Percentiles rank a stretch among this genome's conserved stretches.
Evolutionary conservation across 441 rosid species (phyloP).

Genomic region (Gossypium lobatum): DNA sequence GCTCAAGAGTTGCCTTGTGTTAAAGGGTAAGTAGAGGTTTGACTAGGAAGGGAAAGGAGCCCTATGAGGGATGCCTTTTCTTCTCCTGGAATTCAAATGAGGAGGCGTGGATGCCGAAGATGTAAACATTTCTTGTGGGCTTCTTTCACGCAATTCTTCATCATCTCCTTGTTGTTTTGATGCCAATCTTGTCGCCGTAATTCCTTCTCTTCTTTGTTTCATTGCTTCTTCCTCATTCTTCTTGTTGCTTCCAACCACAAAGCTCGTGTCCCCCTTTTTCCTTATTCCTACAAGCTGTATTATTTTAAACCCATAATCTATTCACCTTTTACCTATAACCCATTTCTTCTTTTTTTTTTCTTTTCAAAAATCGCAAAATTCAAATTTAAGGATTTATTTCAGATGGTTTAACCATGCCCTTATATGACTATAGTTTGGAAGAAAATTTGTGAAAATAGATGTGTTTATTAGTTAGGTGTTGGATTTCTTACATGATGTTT

Average conservation of each 20-base stretch:
- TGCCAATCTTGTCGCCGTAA: constrained; percentile 25
- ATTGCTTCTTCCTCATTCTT: constrained; percentile 19
- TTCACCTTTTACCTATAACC: too few species aligned
- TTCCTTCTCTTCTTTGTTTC: constrained; percentile 28
- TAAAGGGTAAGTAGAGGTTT: neutral
- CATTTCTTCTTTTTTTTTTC: too few species aligned
- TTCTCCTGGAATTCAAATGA: constrained; percentile 55
- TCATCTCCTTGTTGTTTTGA: constrained; percentile 29
- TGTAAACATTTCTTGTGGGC: constrained; percentile 39
- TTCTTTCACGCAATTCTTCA: constrained; percentile 58
- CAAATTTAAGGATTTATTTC: neutral
- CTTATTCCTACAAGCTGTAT: constrained; percentile 55
- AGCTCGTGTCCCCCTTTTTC: constrained; percentile 42
- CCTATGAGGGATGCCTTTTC: constrained; percentile 84
- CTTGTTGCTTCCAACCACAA: constrained; percentile 29
- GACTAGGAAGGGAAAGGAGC: constrained; percentile 57
- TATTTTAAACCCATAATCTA: too few species aligned
- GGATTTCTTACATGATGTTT: neutral
- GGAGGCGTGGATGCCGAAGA: constrained; percentile 22
- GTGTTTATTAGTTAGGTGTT: neutral
- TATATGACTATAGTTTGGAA: neutral
- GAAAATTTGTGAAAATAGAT: too few species aligned
- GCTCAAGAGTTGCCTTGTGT: neutral
- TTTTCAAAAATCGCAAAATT: neutral
- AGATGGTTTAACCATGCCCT: neutral